phyloP scores from a whole-genome alignment of 768 basidiomycete species.

The Peribolospora baueri region DNA sequence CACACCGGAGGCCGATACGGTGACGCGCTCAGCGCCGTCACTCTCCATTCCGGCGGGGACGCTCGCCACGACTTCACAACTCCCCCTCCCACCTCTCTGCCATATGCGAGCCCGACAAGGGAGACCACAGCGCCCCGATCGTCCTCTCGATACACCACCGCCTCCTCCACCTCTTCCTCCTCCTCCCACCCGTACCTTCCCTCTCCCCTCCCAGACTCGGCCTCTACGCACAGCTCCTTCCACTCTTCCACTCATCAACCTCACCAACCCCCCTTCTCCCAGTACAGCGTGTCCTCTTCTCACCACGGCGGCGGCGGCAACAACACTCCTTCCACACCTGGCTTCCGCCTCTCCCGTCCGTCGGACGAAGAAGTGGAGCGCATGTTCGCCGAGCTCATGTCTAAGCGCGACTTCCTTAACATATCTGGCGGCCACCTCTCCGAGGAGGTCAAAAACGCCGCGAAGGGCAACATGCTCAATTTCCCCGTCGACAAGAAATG shows the following conservation, averaged over 20 bases:
- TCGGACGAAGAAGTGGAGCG: conserved; percentile 52
- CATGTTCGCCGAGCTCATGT: conserved; percentile 53
- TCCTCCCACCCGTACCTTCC: not conserved
- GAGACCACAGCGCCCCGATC: not conserved
- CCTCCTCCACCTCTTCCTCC: conserved; percentile 3
- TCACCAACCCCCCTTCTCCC: conserved; percentile 19
- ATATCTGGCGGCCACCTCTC: too few relatives aligned
- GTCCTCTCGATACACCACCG: not conserved
- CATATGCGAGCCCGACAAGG: too few relatives aligned
- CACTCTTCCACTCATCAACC: conserved; percentile 15
- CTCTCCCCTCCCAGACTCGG: not conserved
- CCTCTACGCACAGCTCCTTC: conserved; percentile 24
- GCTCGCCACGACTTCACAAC: too few relatives aligned
- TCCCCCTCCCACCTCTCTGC: too few relatives aligned
- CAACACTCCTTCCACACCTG: conserved; percentile 10
- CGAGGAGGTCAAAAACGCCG: not conserved
- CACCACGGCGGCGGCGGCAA: not conserved
- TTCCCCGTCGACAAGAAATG: conserved; percentile 68
- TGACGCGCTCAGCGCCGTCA: too few relatives aligned
- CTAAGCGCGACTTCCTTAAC: conserved; percentile 33
- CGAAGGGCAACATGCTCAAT: conserved; percentile 26
- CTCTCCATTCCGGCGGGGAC: too few relatives aligned
- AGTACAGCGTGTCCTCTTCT: not conserved
- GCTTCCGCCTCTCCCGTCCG: conserved; percentile 56
- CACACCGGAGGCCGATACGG: too few relatives aligned